Base-by-base conservation (phyloP, 805 yeast species). In the Candida methanosorbosa region DNA sequence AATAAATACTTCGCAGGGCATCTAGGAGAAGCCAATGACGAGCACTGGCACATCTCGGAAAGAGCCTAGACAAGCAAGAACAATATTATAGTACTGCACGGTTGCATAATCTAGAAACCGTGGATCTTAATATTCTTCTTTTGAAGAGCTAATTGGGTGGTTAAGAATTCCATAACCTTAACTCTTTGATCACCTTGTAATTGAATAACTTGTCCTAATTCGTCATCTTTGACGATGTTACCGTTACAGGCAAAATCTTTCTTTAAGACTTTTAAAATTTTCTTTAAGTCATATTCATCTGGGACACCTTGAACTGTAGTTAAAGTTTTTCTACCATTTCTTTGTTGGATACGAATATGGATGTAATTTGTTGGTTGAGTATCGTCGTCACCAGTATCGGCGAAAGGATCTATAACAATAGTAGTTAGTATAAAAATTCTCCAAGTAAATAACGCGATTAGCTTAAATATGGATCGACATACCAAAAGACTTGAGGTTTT, bases 311-410 rank as follows among this genome's bases (percentile, higher is more conserved):
- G 97, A 43, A 90, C 97, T 28, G 98, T 90, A 48, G 98, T 90
- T 61, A 90, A 77, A 44, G 97, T 90, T 69, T 90, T 90, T 70
- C 97, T 88, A 61, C 98, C 98, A 71, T 92, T 90, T 74, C 98
- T 90, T 72, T 90, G 98, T 69, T 90, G 98, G 62, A 94, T 90
- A 75, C 98, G 94, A 63, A 90, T 82, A 67, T 88, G 98, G 65
- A 90, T 85, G 70, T 88, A 86, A 72, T 85, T 87, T 40, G 94
- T 78, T 57, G 94, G 83, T 68, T 90, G 90, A 52, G 95, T 82
- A 64, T 90, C 96, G 70, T 92, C 94, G 77, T 90, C 97, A 73
- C 97, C 97, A 68, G 97, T 88, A 67, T 90, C 98, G 80, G 97
- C 97, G 80, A 90, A 90, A 45, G 98, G 98, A 70, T 90, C 95